Conservation (phyloP, 192 early-diverging fungal species). For the Coemansia sp. region DNA sequence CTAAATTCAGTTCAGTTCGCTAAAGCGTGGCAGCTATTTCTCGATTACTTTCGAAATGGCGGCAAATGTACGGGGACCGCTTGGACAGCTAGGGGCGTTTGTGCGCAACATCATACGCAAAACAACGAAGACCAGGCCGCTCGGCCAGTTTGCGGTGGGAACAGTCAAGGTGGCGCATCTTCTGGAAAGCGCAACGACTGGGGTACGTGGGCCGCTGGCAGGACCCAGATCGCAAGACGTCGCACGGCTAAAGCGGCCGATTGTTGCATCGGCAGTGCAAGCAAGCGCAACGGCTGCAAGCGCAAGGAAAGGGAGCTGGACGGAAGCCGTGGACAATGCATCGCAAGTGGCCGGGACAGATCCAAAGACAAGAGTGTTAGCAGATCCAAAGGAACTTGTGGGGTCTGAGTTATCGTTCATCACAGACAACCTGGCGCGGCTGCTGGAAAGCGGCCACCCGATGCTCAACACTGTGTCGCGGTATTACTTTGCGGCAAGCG, state of each 20-base stretch:
- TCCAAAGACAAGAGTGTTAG: slow-evolving; percentile 11
- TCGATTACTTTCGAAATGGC: slow-evolving; percentile 39
- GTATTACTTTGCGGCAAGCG: slow-evolving; percentile 86
- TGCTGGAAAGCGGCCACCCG: slow-evolving; percentile 86
- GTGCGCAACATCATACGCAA: slow-evolving; percentile 27
- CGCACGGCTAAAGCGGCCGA: slow-evolving; percentile 24
- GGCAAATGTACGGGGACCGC: slow-evolving; percentile 27
- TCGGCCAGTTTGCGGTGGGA: slow-evolving; percentile 43
- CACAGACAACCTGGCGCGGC: slow-evolving; percentile 76
- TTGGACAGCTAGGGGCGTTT: slow-evolving; percentile 38
- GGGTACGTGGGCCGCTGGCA: slow-evolving; percentile 36
- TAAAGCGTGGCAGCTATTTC: no score
- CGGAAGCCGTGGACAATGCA: slow-evolving; percentile 29
- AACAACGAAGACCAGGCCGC: slow-evolving; percentile 33
- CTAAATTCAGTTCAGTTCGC: no score
- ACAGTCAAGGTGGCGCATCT: slow-evolving; percentile 43
- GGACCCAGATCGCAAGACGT: slow-evolving; percentile 31
- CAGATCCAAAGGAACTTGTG: slow-evolving; percentile 61
- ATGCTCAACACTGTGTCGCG: slow-evolving; percentile 83
- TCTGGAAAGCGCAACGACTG: slow-evolving; percentile 36
- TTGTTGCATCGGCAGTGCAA: slow-evolving; percentile 25
- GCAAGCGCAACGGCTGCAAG: background rate
- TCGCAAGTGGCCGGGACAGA: slow-evolving; percentile 25
- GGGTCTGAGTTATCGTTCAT: slow-evolving; percentile 83
- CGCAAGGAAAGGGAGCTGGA: slow-evolving; percentile 9